Conservation (phyloP, 495 filamentous ascomycete species). For the Penicillium alfredii region DNA sequence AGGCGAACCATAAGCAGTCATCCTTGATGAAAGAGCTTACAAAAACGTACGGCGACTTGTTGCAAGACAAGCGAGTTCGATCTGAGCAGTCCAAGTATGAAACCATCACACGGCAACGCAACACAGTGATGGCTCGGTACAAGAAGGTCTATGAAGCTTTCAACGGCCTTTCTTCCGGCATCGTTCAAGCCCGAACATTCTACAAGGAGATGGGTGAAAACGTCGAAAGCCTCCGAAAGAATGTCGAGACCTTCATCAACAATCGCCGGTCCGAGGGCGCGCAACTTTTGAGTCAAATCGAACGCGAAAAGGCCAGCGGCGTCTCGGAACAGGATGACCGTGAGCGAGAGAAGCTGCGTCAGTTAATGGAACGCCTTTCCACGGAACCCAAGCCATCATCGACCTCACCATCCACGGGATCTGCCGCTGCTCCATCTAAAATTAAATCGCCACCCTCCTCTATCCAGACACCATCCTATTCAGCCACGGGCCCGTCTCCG, state of each 20-base stretch:
- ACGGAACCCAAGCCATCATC: slow-evolving; percentile 55
- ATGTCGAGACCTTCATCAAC: slow-evolving; percentile 93
- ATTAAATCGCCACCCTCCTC: slow-evolving; percentile 41
- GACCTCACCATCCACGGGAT: slow-evolving; percentile 33
- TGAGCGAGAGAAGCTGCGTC: slow-evolving; percentile 77
- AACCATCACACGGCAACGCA: slow-evolving; percentile 73
- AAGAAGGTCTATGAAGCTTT: slow-evolving; percentile 90
- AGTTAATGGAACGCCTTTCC: slow-evolving; percentile 93
- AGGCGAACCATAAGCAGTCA: slow-evolving; percentile 90
- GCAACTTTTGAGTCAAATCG: slow-evolving; percentile 81
- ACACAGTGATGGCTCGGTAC: slow-evolving; percentile 76
- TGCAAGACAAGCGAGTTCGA: slow-evolving; percentile 91
- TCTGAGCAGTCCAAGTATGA: slow-evolving; percentile 95
- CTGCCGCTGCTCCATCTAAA: slow-evolving; percentile 36
- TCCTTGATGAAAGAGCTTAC: slow-evolving; percentile 94
- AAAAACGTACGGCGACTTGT: slow-evolving; percentile 74
- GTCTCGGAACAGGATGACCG: slow-evolving; percentile 71
- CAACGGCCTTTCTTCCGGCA: slow-evolving; percentile 78
- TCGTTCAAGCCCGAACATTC: slow-evolving; percentile 82
- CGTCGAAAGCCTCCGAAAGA: slow-evolving; percentile 89
- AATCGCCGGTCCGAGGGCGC: slow-evolving; percentile 90
- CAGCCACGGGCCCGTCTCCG: slow-evolving; percentile 28
- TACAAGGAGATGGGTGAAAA: slow-evolving; percentile 95
- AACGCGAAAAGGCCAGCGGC: slow-evolving; percentile 63
- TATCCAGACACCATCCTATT: slow-evolving; percentile 36